Base-by-base conservation (phyloP, 306 rosid genomes). In the Prunus kanzakura region DNA sequence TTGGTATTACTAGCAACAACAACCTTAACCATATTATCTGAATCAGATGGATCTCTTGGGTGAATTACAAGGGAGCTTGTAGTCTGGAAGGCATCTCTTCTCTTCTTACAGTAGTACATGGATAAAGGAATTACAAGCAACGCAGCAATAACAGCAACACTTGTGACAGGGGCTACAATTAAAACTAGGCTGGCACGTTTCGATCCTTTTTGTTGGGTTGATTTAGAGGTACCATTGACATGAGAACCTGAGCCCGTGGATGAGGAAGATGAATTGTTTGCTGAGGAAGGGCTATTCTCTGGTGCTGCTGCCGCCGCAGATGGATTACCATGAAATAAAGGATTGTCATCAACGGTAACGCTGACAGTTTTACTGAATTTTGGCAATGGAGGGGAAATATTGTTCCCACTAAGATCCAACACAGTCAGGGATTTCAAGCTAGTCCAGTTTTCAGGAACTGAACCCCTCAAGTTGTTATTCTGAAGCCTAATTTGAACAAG, bases 31-130 rank as follows among this genome's bases (percentile, higher is more conserved):
- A 27, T 67, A 70, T 86, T 87, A 32, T 86, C 95, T 4, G 92
- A 57, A 82, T 95, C 97, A 64, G 97, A 91, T 2, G 93, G 91
- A 88, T 95, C 97, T 77, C 98, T 88, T 6, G 98, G 99, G 76
- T 91, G 97, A 84, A 92, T 72, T 13, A 95, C 99, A 18, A 91
- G 82, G 23, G 98, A 90, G 74, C 82, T 76, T 29, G 97, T 87
- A 79, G 86, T 84, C 56, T 73, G 83, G 43, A 30, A 56, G 12
- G 64, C 57, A 51, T 76, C 83, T 76, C 83, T 89, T 76, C 78
- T 83, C 84, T 82, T 89, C 96, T 85, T 89, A 77, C 79, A 78
- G 77, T 81, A 89, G 76, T 87, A 95, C 27, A 83, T 80, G 38
- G 84, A 89, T 25, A 92, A 75, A 12, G 98, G 98, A 74, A 95